Evolutionary conservation across 306 rosid species (phyloP).

Genomic region (Datisca glomerata): DNA sequence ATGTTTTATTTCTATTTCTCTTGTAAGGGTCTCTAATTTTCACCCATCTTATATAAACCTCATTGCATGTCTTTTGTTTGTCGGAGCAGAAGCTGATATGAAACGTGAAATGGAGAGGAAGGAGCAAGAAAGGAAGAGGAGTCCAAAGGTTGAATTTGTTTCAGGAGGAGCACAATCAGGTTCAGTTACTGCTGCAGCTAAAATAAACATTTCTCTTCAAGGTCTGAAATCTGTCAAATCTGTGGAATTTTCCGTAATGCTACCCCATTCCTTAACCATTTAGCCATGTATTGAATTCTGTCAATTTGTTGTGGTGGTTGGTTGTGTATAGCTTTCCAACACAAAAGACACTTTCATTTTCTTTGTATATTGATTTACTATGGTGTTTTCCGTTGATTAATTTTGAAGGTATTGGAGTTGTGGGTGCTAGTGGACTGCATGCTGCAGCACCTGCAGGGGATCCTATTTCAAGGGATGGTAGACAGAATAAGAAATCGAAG

Average conservation of each 20-base stretch:
- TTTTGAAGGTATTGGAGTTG: conserved; percentile 33
- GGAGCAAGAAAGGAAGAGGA: conserved; percentile 67
- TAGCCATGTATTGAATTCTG: too few species aligned
- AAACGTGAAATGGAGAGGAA: conserved; percentile 72
- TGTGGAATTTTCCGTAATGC: too few species aligned
- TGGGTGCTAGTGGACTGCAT: conserved; percentile 31
- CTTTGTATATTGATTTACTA: too few species aligned
- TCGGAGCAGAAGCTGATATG: conserved; percentile 68
- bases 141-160: conserved; percentile 49
- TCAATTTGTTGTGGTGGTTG: too few species aligned
- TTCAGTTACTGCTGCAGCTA: conserved; percentile 22
- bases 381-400: conserved; percentile 9
- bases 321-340: too few species aligned
- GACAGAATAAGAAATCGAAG: conserved; percentile 40
- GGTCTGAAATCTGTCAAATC: conserved; percentile 8
- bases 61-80: not conserved
- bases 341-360: too few species aligned
- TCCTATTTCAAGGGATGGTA: conserved; percentile 46
- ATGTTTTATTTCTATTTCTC: conserved; percentile 1
- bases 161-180: conserved; percentile 58
- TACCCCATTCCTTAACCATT: too few species aligned
- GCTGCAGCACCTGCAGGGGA: conserved; percentile 36
- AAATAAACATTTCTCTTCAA: conserved; percentile 23
- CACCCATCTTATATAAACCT: too few species aligned
- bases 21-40: too few species aligned